Conservation (phyloP, 495 filamentous ascomycete species). For the Penicillium odoratum region DNA sequence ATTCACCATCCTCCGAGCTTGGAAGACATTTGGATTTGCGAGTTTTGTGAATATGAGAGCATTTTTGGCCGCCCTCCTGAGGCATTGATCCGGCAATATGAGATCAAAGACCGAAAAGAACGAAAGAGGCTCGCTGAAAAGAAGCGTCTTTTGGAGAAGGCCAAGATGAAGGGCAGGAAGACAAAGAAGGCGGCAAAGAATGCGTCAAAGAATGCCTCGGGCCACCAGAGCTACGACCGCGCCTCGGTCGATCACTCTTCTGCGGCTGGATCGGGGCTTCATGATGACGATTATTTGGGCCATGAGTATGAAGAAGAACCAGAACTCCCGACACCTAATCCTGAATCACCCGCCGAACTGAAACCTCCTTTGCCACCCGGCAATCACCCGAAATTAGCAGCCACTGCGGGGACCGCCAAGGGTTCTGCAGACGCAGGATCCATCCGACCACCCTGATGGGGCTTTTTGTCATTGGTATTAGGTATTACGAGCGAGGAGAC, state of each 20-base stretch:
- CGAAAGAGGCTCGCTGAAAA: constrained; percentile 80
- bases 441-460: constrained; percentile 38
- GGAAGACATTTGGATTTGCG: constrained; percentile 91
- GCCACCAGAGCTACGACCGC: constrained; percentile 48
- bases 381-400: constrained; percentile 27
- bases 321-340: constrained; percentile 28
- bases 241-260: constrained; percentile 47
- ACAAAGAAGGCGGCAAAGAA: constrained; percentile 70
- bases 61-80: constrained; percentile 82
- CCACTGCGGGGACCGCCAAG: constrained; percentile 20
- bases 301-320: constrained; percentile 58
- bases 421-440: constrained; percentile 32
- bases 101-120: constrained; percentile 88
- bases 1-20: constrained; percentile 69
- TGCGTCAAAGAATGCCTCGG: constrained; percentile 54
- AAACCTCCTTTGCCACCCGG: constrained; percentile 35
- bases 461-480: not conserved
- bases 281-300: constrained; percentile 54
- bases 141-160: constrained; percentile 82
- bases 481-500: not conserved
- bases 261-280: constrained; percentile 42
- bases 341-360: constrained; percentile 35
- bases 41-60: constrained; percentile 85
- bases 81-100: constrained; percentile 87
- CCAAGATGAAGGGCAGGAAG: constrained; percentile 92